Percentiles rank a stretch among this genome's conserved stretches.
phyloP scores from a whole-genome alignment of 768 basidiomycete genomes.

The Saitozyma sp. region DNA sequence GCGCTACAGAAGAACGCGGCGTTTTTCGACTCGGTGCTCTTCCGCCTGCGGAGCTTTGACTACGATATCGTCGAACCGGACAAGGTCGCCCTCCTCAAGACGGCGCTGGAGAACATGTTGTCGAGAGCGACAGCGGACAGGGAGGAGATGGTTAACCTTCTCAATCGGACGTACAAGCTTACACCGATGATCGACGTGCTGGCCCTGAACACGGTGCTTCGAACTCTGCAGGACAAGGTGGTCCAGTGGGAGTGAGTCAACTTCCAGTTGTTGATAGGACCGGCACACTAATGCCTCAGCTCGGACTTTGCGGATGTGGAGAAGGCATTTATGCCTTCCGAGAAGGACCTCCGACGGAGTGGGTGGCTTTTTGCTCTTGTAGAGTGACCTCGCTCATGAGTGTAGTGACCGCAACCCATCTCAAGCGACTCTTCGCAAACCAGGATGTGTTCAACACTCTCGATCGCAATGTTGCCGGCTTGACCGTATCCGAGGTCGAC shows the following conservation, averaged over 20 bases:
- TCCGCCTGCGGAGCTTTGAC: conserved; percentile 50
- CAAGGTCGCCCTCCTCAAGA: conserved; percentile 39
- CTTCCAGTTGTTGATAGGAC: not conserved
- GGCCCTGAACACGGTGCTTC: conserved; percentile 79
- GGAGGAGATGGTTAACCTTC: conserved; percentile 69
- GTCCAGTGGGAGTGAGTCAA: conserved; percentile 78
- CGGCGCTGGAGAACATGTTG: conserved; percentile 58
- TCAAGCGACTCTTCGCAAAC: conserved; percentile 53
- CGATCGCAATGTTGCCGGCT: conserved; percentile 45
- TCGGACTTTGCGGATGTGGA: conserved; percentile 80
- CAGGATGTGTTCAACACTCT: conserved; percentile 44
- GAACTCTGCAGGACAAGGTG: conserved; percentile 85
- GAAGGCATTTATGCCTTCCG: conserved; percentile 56
- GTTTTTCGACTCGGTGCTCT: conserved; percentile 56
- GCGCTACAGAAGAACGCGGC: conserved; percentile 68
- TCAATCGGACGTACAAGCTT: conserved; percentile 77
- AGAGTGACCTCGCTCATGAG: not conserved
- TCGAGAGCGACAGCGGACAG: conserved; percentile 65
- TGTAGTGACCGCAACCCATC: conserved; percentile 50
- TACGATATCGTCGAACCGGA: conserved; percentile 46
- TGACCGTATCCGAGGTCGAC: conserved; percentile 48
- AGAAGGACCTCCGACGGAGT: conserved; percentile 58
- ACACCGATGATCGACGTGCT: conserved; percentile 80
- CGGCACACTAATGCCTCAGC: conserved; percentile 7
- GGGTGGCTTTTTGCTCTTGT: conserved; percentile 9